Evolutionary conservation across 805 yeast species (phyloP), one percentile per base, ranked within the genome.

Genomic region (Candida xyloterini): DNA sequence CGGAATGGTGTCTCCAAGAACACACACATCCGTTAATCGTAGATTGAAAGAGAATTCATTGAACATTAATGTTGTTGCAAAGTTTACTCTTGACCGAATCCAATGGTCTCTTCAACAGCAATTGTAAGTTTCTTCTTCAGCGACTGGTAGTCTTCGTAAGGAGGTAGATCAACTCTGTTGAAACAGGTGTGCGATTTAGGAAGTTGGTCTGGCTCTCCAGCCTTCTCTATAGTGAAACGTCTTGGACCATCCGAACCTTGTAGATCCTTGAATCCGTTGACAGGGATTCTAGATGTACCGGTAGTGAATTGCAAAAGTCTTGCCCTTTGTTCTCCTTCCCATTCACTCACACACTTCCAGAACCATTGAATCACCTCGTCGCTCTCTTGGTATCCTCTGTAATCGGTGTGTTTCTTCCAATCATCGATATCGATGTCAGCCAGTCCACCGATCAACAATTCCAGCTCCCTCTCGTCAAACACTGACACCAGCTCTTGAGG

Each of bases 211-310:
- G 84, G 59, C 62, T 91, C 98, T 43, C 99, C 99, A 8, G 98
- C 98, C 65, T 90, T 90, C 65, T 93, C 99, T 62, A 93, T 91
- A 6, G 99, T 93, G 66, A 93, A 93, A 62, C 98, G 79, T 75
- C 99, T 85, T 38, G 99, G 99, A 43, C 99, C 99, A 68, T 93
- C 99, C 16, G 95, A 85, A 51, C 99, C 99, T 68, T 93, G 99
- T 55, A 93, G 74, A 66, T 93, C 99, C 65, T 93, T 93, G 75
- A 93, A 93, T 28, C 99, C 99, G 65, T 91, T 93, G 49, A 93
- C 99, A 7, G 99, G 99, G 42, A 93, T 93, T 70, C 99, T 83
- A 15, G 97, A 89, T 4, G 99, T 93, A 74, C 99, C 99, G 1
- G 99, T 93, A 15, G 99, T 91, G 63, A 93, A 93, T 66, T 93